Evolutionary conservation across 2,329 filamentous ascomycete species (phyloP), one percentile per base, ranked within the genome.

Genomic region (Paracorniculantispora psalliotae): DNA sequence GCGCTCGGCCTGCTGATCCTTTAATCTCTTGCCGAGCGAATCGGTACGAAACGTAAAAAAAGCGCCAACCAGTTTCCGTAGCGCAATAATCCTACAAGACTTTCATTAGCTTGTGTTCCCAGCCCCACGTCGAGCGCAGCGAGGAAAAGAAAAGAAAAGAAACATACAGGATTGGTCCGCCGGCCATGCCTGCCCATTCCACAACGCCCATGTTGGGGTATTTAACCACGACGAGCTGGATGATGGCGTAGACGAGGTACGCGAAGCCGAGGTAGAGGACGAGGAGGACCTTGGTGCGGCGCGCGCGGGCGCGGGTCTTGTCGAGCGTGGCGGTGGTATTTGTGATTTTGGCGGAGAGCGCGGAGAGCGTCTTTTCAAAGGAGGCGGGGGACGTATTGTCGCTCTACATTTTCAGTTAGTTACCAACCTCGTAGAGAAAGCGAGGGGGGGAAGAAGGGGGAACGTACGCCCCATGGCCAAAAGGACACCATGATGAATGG

Each of bases 251-350:
- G 49, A 97, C 84, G 4, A 97, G 86, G 73, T 97, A 99, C 53
- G 88, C 90, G 67, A 99, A 93, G 59, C 86, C 86, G 2, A 92
- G 86, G 72, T 97, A 99, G 15, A 99, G 83, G 0, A 92, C 96
- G 85, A 87, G 92, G 58, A 97, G 83, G 39, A 91, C 90, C 66
- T 89, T 93, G 67, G 88, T 83, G 60, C 92, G 88, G 60, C 93
- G 86, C 52, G 90, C 86, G 62, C 83, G 84, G 65, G 88, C 82
- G 49, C 91, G 86, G 41, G 89, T 81, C 44, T 79, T 79, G 68
- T 96, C 92, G 64, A 97, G 87, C 54, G 82, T 84, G 44, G 87
- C 77, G 66, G 89, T 89, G 2, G 88, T 85, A 63, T 85, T 82
- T 43, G 87, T 81, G 72, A 99, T 97, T 76, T 94, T 96, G 55